Base-by-base conservation (phyloP, 139 green algal genomes). In the Chlorella ohadii region DNA sequence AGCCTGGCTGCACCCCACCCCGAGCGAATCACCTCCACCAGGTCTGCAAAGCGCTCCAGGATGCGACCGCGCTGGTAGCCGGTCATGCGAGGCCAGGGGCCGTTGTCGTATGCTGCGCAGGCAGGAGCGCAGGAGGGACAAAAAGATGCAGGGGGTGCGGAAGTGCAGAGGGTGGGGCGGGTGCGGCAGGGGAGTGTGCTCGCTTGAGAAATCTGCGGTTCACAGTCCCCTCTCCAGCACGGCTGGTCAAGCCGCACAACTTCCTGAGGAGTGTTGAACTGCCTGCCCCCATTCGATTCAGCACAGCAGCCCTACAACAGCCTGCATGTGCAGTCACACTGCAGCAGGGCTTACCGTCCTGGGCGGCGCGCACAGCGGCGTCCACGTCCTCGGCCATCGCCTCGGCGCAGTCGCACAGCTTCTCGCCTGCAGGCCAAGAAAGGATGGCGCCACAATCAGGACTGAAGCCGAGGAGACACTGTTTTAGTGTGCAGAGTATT, bases 371-470 rank as follows among this genome's bases (percentile, higher is more conserved):
- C 36, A 96, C 91, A 15, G 93, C 93, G 59, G 79, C 79, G 83
- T 94, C 86, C n/a, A 95, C 91, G 57, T 95, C 92, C 41, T 85
- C 88, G 22, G 82, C 85, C 64, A 92, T 86, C 23, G 84, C 91
- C 72, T 92, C 91, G 0, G 91, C 89, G 17, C 94, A 89, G 0
- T 87, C 67, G 3, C 38, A 36, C 51, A 85, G 66, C 67, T 70
- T 68, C 74, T 81, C 74, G 34, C 74, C 74, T 81, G 56, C 9
- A 55, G 0, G 51, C 3, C 44, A 55, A 55, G 44, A 16, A 11
- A 55, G 44, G 11, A 11, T 6, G 44, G 44, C 6, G 44, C 44
- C 7, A 5, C 3, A 39, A 34, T 12, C 3, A 64, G 20, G 44
- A 27, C n/a, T n/a, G n/a, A n/a, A n/a, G n/a, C n/a, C n/a, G n/a